These are phyloP conservation scores for Penicillium canescens DNA, from an alignment of 495 filamentous ascomycete genomes.

Conservation along the genomic window DNA sequence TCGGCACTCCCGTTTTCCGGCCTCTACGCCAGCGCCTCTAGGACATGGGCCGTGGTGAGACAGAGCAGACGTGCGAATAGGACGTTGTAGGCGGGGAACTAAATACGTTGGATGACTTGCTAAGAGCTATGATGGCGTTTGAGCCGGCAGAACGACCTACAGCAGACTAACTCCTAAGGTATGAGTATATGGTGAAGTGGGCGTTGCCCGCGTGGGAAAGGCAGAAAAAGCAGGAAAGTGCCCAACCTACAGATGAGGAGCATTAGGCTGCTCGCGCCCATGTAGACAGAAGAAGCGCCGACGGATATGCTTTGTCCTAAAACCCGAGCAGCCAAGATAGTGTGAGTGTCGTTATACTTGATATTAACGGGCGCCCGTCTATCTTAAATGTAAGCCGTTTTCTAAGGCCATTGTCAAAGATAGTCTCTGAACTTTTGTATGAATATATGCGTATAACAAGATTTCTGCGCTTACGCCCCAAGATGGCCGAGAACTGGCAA, in stretches of 20 bases:
- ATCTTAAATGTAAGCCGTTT: too few relatives aligned
- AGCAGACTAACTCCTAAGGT: constrained; percentile 25
- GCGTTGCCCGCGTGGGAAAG: constrained; percentile 22
- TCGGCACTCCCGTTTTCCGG: constrained; percentile 24
- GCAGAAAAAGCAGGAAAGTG: constrained; percentile 10
- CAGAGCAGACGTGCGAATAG: constrained; percentile 28
- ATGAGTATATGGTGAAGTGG: constrained; percentile 25
- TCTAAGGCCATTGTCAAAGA: too few relatives aligned
- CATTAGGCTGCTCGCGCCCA: background rate
- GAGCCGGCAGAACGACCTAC: constrained; percentile 35
- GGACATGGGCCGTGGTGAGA: constrained; percentile 34
- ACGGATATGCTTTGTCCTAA: too few relatives aligned
- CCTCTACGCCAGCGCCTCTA: constrained; percentile 24
- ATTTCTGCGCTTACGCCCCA: too few relatives aligned
- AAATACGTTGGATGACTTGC: constrained; percentile 30
- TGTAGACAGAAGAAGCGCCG: background rate
- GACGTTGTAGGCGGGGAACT: constrained; percentile 29
- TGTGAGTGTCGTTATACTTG: too few relatives aligned
- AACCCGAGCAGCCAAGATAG: too few relatives aligned
- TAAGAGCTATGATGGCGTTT: constrained; percentile 35
- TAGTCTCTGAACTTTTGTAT: too few relatives aligned
- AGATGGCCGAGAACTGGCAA: too few relatives aligned
- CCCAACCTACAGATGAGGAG: constrained; percentile 7
- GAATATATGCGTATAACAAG: too few relatives aligned
- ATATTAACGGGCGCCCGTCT: too few relatives aligned